Evolutionary conservation across 805 yeast genomes (phyloP), one percentile per base, ranked within the genome.

Genomic region (Schizosaccharomyces pombe): DNA sequence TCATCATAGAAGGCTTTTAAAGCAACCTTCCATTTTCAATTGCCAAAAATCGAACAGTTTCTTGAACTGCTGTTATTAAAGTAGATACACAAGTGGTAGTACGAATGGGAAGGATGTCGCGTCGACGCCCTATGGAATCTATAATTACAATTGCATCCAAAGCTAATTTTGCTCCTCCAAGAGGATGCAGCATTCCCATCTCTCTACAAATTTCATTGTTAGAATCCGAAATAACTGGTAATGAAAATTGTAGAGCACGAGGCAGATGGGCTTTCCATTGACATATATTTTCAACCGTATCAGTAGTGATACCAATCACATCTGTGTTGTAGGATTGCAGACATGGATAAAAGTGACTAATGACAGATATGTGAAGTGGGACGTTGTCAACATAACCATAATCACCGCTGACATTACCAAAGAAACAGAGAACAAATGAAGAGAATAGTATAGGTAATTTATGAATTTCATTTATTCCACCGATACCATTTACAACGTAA

Each of bases 101-200:
- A 32, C 37, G 37, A 14, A 32, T 32, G 12, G 14, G 14, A 32
- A 58, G 47, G 26, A 54, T 57, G 16, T 52, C 29, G 12, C 60
- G 47, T 22, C 47, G 53, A 8, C 57, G 54, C 4, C 54, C 56
- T 4, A 14, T 19, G 14, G 47, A 22, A 37, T 58, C 60, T 22
- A 58, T 52, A 11, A 58, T 47, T 5, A 56, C 51, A 5, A 58
- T 32, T 9, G 47, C 56, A 6, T 52, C 32, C 60, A 58, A 57
- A 3, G 60, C 58, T 14, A 47, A 54, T 29, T 54, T 47, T 32
- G 60, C 60, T 28, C 60, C 60, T 11, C 58, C 56, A n/a, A 56
- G 47, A 12, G 60, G 60, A 40, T 58, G 58, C 14, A 58, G 53
- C 11, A 32, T 32, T 8, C 37, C 37, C 37, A 32, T 32, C 37